These are phyloP conservation scores for Trichoderma cornu-damae DNA, from an alignment of 2,329 filamentous ascomycete species.

Conservation along the genomic window DNA sequence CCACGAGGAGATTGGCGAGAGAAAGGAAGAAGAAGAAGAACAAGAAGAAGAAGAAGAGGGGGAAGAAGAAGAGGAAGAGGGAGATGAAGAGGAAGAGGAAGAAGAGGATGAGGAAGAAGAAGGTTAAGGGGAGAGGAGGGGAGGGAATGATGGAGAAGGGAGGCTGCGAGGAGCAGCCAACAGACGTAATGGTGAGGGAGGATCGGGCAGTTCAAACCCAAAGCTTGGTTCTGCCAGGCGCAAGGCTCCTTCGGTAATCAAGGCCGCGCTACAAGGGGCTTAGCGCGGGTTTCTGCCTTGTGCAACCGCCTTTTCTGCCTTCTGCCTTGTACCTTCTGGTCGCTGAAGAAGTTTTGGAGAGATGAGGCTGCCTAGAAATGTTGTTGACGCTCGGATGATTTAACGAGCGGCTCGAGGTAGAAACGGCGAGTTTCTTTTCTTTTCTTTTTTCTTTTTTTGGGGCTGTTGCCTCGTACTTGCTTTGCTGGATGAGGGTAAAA, in stretches of 20 bases:
- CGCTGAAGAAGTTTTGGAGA: neutral
- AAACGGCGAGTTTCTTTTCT: too few relatives aligned
- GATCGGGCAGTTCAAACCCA: slow-evolving; percentile 20
- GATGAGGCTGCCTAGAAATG: neutral
- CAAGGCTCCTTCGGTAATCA: slow-evolving; percentile 10
- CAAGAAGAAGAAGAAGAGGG: neutral
- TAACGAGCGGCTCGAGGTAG: too few relatives aligned
- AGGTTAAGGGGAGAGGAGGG: neutral
- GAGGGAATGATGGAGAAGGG: neutral
- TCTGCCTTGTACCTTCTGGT: neutral
- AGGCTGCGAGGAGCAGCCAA: slow-evolving; percentile 8
- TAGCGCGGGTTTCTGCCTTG: slow-evolving; percentile 17
- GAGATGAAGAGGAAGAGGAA: neutral
- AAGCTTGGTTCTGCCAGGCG: slow-evolving; percentile 7
- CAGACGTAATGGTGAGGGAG: slow-evolving; percentile 18
- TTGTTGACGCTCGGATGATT: too few relatives aligned
- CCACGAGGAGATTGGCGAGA: neutral
- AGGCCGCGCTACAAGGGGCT: neutral
- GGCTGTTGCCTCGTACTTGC: too few relatives aligned
- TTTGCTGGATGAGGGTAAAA: too few relatives aligned
- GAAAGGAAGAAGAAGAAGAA: neutral
- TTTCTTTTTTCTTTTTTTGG: too few relatives aligned
- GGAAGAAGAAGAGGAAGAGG: neutral
- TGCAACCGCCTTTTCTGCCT: slow-evolving; percentile 9
- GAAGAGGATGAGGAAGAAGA: neutral